Base-by-base conservation (phyloP, 1,284 basidiomycete genomes). In the Volvariella volvacea region DNA sequence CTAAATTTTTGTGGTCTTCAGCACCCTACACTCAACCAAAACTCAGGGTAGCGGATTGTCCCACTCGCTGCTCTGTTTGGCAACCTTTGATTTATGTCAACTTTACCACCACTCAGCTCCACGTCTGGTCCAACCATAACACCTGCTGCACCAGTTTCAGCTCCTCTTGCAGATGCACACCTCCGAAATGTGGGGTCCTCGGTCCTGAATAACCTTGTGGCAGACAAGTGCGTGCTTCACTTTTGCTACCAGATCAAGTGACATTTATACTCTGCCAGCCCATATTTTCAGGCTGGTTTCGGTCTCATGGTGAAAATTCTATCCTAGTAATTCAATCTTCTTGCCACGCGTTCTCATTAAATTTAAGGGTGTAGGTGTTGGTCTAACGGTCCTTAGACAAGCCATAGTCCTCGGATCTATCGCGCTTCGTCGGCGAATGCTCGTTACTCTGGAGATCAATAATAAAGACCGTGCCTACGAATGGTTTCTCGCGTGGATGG, bases 401-500 rank as follows among this genome's bases (percentile, higher is more conserved):
- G 81, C 81, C 22, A 58, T 82, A 16, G 77, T 84, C 8, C 66
- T 90, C 14, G 85, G 82, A 15, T 77, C 86, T 3, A 81, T 77
- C 2, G 74, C 87, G 25, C 80, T 94, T 34, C 92, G 90, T 47
- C 76, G 96, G 19, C 81, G 95, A 22, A 75, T 99, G 70, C 82
- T 99, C 41, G 93, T 99, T 36, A 88, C 92, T 3, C 79, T 99
- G 39, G 96, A 99, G 67, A 93, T 99, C 54, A 92, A 91, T 42
- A 97, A 94, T 56, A 92, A 94, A 59, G 96, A 99, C 62, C 83
- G 80, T 21, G 77, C 94, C 2, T 98, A 99, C 63, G 87, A 92
- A 30, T 99, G 96, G 94, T 95, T 99, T 63, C 80, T 99, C 22
- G 76, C 88, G 49, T 99, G 96, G 96, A 92, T 99, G 89, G 83